Base-by-base conservation (phyloP, 345 rosid species). In the Psidium friedrichsthalianum region DNA sequence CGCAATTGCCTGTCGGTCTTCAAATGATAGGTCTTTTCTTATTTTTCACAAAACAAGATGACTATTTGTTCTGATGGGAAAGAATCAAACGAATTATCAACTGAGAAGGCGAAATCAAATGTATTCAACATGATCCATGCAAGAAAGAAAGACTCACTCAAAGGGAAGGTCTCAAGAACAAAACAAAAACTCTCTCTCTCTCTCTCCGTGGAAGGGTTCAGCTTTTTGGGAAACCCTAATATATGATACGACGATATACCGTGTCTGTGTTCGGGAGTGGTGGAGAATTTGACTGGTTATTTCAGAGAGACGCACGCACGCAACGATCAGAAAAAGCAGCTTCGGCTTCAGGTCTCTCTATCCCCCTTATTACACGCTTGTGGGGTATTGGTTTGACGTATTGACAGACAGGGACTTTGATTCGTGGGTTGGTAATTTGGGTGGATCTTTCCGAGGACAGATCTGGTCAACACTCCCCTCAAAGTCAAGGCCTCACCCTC, bases 371-470 rank as follows among this genome's bases (percentile, higher is more conserved):
- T 64, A 8, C 78, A 2, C 51, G 51, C 24, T 32, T 69, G 78
- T 32, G 78, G 78, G 78, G 78, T 44, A 69, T 32, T 36, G 78
- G 78, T 8, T 69, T 69, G 78, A 69, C 78, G 78, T 69, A 32
- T 18, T 32, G 78, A 69, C 78, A 69, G 44, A 69, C 78, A 69
- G 78, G 44, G 47, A 69, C 78, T 22, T 69, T 61, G 87, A 49
- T 74, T 76, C 74, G 32, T 82, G 88, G 88, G 57, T 85, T 85
- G 85, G 86, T 64, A 76, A 76, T 84, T 84, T n/a, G 86, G 89
- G 87, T 85, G 89, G 88, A 86, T 87, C 90, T 69, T 90, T 88
- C 82, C 89, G 86, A 89, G 90, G 87, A 83, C 90, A 78, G 90
- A 86, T 87, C 90, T 82, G 87, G 88, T 89, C 92, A 74, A 83